These are phyloP conservation scores for Theobroma cacao DNA, from an alignment of 345 rosid genomes.

Conservation along the genomic window DNA sequence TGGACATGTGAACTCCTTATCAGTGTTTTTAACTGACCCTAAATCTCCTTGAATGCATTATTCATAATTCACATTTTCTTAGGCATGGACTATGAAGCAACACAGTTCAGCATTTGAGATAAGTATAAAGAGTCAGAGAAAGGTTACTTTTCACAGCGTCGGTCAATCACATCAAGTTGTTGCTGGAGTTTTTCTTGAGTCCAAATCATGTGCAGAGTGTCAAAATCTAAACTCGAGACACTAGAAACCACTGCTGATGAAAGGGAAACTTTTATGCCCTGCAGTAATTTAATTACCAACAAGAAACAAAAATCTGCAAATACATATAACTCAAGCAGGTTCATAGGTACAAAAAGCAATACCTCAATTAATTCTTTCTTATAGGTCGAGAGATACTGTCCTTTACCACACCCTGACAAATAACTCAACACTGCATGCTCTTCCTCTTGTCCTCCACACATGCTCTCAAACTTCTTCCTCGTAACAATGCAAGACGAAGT, in stretches of 20 bases:
- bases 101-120: neutral
- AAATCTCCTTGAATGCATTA: neutral
- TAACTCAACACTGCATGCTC: constrained; percentile 68
- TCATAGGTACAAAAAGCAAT: neutral
- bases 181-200: constrained; percentile 83
- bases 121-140: constrained; percentile 10
- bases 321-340: neutral
- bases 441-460: constrained; percentile 64
- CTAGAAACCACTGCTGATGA: constrained; percentile 46
- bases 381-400: constrained; percentile 44
- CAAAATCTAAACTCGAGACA: constrained; percentile 62
- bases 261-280: constrained; percentile 86
- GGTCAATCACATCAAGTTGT: constrained; percentile 68
- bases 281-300: constrained; percentile 18
- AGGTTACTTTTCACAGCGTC: constrained; percentile 60
- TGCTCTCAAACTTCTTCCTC: constrained; percentile 48
- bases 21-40: neutral
- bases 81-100: neutral
- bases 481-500: constrained; percentile 64
- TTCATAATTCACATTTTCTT: neutral
- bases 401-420: constrained; percentile 61
- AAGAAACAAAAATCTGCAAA: neutral
- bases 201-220: constrained; percentile 71
- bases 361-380: constrained; percentile 76
- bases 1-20: neutral